Evolutionary conservation across 371 early-diverging fungal genomes (phyloP), one percentile per base, ranked within the genome.

Genomic region (Umbelopsis sp.): DNA sequence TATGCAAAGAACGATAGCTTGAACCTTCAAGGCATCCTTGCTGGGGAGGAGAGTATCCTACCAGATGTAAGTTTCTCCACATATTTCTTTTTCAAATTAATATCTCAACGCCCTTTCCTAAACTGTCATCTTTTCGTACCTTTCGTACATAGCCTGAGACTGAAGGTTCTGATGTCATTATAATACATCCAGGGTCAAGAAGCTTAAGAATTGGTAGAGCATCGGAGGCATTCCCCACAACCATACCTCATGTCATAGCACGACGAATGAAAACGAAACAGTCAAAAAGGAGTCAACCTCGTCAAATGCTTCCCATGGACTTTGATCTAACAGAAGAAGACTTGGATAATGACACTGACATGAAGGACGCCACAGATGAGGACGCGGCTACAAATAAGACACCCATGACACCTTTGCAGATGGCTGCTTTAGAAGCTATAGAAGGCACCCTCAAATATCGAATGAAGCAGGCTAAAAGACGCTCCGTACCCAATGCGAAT

Each of bases 141-240:
- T 41, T 10, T 41, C 41, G 12, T 14, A 46, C 4, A 6, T 74
- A 82, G 81, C 69, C 82, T 25, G 80, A 80, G 22, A 79, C 79
- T 67, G 85, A 85, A 70, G 78, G 79, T 73, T 72, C 70, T 38
- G 84, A 91, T 65, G 88, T 92, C 16, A 87, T 95, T 50, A 87
- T 96, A 7, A 90, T 96, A 63, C 95, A 96, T 57, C 92, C 96
- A 11, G 96, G 96, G 35, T 95, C 96, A 57, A 84, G 90, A 53
- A 86, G 87, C 71, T 76, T 94, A 50, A 86, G 93, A 52, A 85
- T 95, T 18, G 96, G 96, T 8, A 77, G 86, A 18, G 92, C 94
- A 4, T 89, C 91, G 6, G 94, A 96, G 66, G 90, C 95, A 0
- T 88, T 93, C 57, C 96, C 96, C 0, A 76, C 75, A 16, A 86